Percentiles rank a stretch among this genome's conserved stretches.
These are phyloP conservation scores for Trichosporon sp. DNA, from an alignment of 1,284 basidiomycete species.

Conservation along the genomic window DNA sequence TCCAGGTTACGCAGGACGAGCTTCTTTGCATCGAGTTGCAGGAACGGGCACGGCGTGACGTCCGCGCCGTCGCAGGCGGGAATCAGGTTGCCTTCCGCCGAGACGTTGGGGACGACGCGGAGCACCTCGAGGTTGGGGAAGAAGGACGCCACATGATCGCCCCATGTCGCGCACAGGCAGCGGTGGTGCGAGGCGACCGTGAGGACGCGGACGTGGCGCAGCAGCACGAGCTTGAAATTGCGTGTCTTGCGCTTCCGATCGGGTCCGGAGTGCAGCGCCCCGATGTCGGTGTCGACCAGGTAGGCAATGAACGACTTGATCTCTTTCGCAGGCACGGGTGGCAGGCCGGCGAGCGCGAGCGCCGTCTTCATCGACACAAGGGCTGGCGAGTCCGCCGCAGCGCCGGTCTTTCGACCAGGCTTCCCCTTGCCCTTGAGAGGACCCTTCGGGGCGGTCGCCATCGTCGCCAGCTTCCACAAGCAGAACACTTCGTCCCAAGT, in stretches of 20 bases:
- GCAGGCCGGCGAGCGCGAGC: not conserved
- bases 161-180: constrained; percentile 9
- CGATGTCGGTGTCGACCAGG: not conserved
- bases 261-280: not conserved
- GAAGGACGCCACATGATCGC: not conserved
- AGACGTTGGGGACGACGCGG: constrained; percentile 8
- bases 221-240: constrained; percentile 17
- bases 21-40: not conserved
- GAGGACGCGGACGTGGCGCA: constrained; percentile 18
- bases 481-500: not conserved
- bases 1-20: constrained; percentile 23
- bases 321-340: not conserved
- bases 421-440: not conserved
- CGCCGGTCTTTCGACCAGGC: not conserved
- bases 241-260: not conserved
- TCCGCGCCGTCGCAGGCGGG: constrained; percentile 8
- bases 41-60: not conserved
- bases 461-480: not conserved
- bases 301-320: not conserved
- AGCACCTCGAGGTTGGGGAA: constrained; percentile 9
- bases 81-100: not conserved
- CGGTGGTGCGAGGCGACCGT: constrained; percentile 19
- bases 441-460: not conserved
- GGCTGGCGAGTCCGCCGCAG: not conserved
- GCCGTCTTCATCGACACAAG: not conserved